A percentile compares a stretch with the other conserved stretches of the same genome.
Conservation (phyloP, 2,329 filamentous ascomycete species). For the Phoma sp. region DNA sequence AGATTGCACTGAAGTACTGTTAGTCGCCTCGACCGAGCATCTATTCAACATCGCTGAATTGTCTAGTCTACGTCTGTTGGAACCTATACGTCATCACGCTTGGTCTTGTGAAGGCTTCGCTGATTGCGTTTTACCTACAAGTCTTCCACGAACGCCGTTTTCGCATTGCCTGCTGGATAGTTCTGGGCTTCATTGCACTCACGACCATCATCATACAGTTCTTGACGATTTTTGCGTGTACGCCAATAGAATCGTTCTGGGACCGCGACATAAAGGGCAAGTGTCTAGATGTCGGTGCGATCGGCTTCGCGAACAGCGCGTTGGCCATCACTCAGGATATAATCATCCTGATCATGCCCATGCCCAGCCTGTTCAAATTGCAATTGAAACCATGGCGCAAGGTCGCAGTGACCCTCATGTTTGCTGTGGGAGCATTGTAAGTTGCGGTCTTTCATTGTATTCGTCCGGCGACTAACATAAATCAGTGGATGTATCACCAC, state of each 20-base stretch:
- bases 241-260: constrained; percentile 29
- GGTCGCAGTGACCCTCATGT: constrained; percentile 30
- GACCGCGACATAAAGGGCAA: constrained; percentile 29
- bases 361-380: constrained; percentile 22
- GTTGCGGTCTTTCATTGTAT: not conserved
- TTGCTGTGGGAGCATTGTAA: constrained; percentile 29
- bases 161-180: constrained; percentile 17
- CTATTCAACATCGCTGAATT: not conserved
- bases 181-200: constrained; percentile 21
- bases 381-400: constrained; percentile 27
- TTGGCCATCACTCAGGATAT: constrained; percentile 29
- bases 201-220: constrained; percentile 23
- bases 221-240: constrained; percentile 29
- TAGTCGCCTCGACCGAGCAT: not conserved
- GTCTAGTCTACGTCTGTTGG: constrained; percentile 26
- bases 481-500: constrained; percentile 25
- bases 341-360: constrained; percentile 30
- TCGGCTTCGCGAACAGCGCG: constrained; percentile 29
- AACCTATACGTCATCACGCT: constrained; percentile 26
- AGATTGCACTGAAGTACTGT: constrained; percentile 4
- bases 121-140: constrained; percentile 33
- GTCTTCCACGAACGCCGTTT: constrained; percentile 29
- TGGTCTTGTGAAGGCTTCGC: constrained; percentile 26
- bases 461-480: not conserved
- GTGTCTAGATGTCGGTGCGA: constrained; percentile 26